A percentile compares a stretch with the other conserved stretches of the same genome.
These are phyloP conservation scores for Discostella stelligeroides DNA, from an alignment of 108 stramenopile species.

Conservation along the genomic window DNA sequence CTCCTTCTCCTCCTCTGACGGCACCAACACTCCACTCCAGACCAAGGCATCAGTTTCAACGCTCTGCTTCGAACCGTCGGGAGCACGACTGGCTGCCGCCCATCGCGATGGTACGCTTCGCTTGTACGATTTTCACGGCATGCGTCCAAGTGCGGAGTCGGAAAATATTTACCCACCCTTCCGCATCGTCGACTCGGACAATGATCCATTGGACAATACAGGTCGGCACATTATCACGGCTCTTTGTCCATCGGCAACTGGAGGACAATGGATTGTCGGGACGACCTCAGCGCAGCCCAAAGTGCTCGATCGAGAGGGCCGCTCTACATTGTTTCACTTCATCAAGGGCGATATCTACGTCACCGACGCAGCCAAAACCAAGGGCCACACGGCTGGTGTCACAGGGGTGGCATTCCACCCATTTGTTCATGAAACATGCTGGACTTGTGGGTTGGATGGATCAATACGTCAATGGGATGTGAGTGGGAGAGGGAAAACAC, in stretches of 20 bases:
- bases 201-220: conserved; percentile 48
- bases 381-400: conserved; percentile 83
- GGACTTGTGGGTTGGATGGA: conserved; percentile 84
- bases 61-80: conserved; percentile 78
- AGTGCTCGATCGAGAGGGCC: conserved; percentile 82
- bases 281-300: conserved; percentile 82
- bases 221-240: conserved; percentile 49
- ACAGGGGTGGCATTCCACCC: conserved; percentile 90
- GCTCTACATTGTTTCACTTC: conserved; percentile 69
- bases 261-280: conserved; percentile 79
- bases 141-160: conserved; percentile 48
- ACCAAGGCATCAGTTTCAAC: conserved; percentile 45
- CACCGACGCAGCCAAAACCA: conserved; percentile 79
- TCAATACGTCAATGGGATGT: conserved; percentile 87
- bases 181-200: conserved; percentile 48
- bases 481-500: conserved; percentile 68
- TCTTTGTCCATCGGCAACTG: conserved; percentile 51
- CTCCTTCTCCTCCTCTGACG: conserved; percentile 49
- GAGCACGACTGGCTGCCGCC: conserved; percentile 84
- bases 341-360: conserved; percentile 89
- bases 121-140: conserved; percentile 89
- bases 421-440: conserved; percentile 69
- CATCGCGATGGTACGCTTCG: conserved; percentile 68
- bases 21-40: conserved; percentile 43
- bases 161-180: conserved; percentile 39